Evolutionary conservation across 805 yeast species (phyloP).

Genomic region (Saccharomycopsis synnaedendra): DNA sequence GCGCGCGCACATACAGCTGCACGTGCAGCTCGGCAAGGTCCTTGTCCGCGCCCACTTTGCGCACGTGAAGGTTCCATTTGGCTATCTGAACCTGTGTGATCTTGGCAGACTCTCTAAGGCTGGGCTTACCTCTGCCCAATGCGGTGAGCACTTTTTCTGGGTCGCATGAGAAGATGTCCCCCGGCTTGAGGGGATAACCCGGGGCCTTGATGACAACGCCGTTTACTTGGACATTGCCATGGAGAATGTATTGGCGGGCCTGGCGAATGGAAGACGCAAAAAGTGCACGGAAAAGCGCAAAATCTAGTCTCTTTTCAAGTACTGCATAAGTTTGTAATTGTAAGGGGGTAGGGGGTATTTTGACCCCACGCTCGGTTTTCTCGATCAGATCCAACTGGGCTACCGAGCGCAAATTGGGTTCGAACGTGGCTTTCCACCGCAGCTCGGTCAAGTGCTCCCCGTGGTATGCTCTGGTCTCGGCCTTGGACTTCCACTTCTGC

Average conservation of each 20-base stretch:
- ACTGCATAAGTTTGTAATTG: conserved; percentile 82
- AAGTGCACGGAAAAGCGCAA: conserved; percentile 83
- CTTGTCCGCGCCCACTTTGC: conserved; percentile 27
- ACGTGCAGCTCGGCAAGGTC: conserved; percentile 36
- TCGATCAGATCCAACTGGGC: conserved; percentile 81
- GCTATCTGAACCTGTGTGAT: conserved; percentile 63
- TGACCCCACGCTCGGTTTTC: conserved; percentile 33
- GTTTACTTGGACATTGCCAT: conserved; percentile 77
- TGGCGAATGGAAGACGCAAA: conserved; percentile 91
- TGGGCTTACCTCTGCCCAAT: conserved; percentile 77
- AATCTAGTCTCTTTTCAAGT: conserved; percentile 79
- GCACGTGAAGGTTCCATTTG: conserved; percentile 67
- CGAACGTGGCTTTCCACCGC: conserved; percentile 65
- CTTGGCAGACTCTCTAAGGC: conserved; percentile 51
- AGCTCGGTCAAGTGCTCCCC: conserved; percentile 87
- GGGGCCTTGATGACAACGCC: conserved; percentile 74
- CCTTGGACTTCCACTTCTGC: conserved; percentile 86
- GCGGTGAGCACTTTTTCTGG: conserved; percentile 83
- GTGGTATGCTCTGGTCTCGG: conserved; percentile 88
- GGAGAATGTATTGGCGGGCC: conserved; percentile 77
- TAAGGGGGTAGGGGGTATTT: conserved; percentile 59
- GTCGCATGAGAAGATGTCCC: conserved; percentile 76
- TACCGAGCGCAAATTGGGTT: conserved; percentile 66
- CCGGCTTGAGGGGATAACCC: conserved; percentile 63
- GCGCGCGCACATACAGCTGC: conserved; percentile 1